Evolutionary conservation across 2,329 filamentous ascomycete genomes (phyloP).

Genomic region (Fusarium staphyleae): DNA sequence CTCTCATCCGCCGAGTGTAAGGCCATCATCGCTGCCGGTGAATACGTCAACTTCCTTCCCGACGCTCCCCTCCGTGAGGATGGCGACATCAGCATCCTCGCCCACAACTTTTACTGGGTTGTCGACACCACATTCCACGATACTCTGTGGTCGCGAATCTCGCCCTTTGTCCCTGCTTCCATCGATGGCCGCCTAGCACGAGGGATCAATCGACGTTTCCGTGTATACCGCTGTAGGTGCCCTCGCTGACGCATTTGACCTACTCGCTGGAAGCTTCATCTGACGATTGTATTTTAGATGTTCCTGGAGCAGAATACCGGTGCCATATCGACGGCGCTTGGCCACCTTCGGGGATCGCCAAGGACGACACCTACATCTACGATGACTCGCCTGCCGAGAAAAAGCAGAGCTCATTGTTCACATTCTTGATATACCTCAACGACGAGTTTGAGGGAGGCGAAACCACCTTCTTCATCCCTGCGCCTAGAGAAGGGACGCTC

Average conservation of each 20-base stretch:
- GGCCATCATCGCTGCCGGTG: slow-evolving; percentile 70
- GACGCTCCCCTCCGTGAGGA: slow-evolving; percentile 73
- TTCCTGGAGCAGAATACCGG: slow-evolving; percentile 75
- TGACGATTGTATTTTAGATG: no score
- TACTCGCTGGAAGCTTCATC: no score
- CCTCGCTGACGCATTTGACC: no score
- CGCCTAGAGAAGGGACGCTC: slow-evolving; percentile 67
- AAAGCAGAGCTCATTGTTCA: slow-evolving; percentile 72
- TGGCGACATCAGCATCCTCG: slow-evolving; percentile 69
- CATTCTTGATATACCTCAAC: slow-evolving; percentile 73
- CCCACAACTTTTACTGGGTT: slow-evolving; percentile 79
- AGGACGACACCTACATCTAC: slow-evolving; percentile 68
- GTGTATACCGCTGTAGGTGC: slow-evolving; percentile 76
- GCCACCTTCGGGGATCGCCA: slow-evolving; percentile 71
- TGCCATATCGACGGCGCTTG: slow-evolving; percentile 76
- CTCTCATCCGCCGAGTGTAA: slow-evolving; percentile 68
- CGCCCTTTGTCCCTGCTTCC: slow-evolving; percentile 61
- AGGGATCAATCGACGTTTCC: slow-evolving; percentile 73
- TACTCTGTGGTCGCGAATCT: slow-evolving; percentile 67
- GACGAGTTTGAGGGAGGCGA: slow-evolving; percentile 76
- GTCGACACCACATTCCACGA: slow-evolving; percentile 69
- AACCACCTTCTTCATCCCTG: slow-evolving; percentile 74
- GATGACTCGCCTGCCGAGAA: slow-evolving; percentile 66
- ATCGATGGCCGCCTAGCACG: slow-evolving; percentile 64
- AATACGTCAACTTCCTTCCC: slow-evolving; percentile 70